Conservation (phyloP, 345 rosid species). For the Camelina laxa region DNA sequence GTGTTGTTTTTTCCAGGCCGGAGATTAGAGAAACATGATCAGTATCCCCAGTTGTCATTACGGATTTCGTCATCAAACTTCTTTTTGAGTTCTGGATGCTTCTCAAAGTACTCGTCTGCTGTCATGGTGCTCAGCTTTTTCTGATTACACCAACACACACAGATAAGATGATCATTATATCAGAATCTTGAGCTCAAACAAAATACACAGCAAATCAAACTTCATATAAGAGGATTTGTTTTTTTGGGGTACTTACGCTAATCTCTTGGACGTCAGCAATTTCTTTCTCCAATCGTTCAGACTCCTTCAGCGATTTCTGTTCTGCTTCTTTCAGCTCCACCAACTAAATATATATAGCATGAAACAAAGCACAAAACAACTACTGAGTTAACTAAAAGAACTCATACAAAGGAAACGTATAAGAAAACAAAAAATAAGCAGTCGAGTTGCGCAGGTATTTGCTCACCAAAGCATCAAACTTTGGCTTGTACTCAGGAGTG, state of each 20-base stretch:
- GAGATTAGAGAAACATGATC: constrained; percentile 36
- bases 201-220: neutral
- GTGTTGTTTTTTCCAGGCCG: constrained; percentile 8
- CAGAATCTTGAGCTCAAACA: constrained; percentile 2
- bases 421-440: constrained; percentile 13
- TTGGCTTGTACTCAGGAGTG: constrained; percentile 93
- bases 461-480: constrained; percentile 89
- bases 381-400: neutral
- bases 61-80: constrained; percentile 97
- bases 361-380: constrained; percentile 6
- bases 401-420: neutral
- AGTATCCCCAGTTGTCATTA: constrained; percentile 92
- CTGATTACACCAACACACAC: constrained; percentile 51
- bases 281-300: constrained; percentile 84
- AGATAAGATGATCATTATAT: constrained; percentile 4
- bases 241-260: constrained; percentile 56
- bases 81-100: constrained; percentile 96
- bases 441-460: neutral
- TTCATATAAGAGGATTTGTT: neutral
- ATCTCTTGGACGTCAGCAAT: constrained; percentile 83
- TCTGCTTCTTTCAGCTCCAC: constrained; percentile 96
- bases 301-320: constrained; percentile 78
- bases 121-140: constrained; percentile 97
- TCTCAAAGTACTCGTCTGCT: constrained; percentile 92
- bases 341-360: constrained; percentile 50